phyloP scores from a whole-genome alignment of 768 basidiomycete genomes.

The Lentinula aciculospora region DNA sequence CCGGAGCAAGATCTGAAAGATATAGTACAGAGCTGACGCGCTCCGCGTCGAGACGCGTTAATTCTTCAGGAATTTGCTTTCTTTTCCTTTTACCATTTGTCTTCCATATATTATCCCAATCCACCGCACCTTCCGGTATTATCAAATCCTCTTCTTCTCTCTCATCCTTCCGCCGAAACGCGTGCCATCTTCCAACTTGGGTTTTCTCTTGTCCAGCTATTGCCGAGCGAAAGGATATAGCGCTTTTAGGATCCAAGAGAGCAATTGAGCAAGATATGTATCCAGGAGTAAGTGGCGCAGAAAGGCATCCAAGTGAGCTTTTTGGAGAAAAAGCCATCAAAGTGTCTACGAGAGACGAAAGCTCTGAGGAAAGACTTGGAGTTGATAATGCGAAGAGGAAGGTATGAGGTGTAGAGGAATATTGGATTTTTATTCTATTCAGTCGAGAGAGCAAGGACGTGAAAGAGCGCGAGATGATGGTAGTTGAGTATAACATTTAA shows the following conservation, averaged over 20 bases:
- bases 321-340: background rate
- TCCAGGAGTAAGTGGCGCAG: background rate
- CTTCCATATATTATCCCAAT: constrained; percentile 54
- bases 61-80: constrained; percentile 3
- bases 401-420: background rate
- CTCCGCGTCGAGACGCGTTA: constrained; percentile 12
- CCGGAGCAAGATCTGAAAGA: constrained; percentile 51
- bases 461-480: constrained; percentile 6
- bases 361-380: background rate
- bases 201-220: constrained; percentile 52
- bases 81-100: constrained; percentile 25
- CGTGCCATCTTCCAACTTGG: constrained; percentile 72
- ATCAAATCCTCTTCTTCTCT: background rate
- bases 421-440: background rate
- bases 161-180: constrained; percentile 38
- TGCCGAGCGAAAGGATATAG: constrained; percentile 54
- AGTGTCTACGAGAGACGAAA: constrained; percentile 4
- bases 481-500: background rate
- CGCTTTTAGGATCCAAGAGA: constrained; percentile 36
- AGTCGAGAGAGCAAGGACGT: background rate
- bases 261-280: constrained; percentile 52
- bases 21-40: constrained; percentile 38
- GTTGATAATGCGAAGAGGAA: background rate
- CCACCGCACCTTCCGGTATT: constrained; percentile 13
- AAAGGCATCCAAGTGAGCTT: constrained; percentile 1